These are phyloP conservation scores for Cutaneotrichosporon cavernicola DNA, from an alignment of 1,284 basidiomycete species.

Conservation along the genomic window DNA sequence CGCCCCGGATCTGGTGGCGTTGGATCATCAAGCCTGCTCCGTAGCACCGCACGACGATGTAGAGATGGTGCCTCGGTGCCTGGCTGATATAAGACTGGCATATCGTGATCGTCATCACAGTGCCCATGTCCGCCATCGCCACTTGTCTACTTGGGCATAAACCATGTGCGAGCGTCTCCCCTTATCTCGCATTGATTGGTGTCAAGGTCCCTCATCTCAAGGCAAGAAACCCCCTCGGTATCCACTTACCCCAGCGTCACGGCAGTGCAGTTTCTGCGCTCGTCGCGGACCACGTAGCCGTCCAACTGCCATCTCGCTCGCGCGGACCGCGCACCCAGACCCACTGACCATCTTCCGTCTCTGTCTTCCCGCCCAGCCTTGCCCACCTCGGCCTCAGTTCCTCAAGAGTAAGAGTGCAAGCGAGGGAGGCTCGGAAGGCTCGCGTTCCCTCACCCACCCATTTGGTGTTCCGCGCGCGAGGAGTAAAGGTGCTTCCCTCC, in stretches of 20 bases:
- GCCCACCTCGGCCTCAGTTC: neutral
- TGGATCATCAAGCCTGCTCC: neutral
- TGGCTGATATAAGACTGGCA: neutral
- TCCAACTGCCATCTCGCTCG: neutral
- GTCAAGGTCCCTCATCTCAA: neutral
- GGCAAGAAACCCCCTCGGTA: neutral
- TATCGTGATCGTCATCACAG: neutral
- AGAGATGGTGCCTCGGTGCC: neutral
- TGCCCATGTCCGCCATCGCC: neutral
- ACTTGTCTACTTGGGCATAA: neutral
- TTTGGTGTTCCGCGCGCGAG: neutral
- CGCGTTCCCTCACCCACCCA: neutral
- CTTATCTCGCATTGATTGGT: neutral
- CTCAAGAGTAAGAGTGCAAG: neutral
- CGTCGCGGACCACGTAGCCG: neutral
- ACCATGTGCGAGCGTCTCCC: neutral
- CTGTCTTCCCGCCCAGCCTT: neutral
- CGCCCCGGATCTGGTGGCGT: slow-evolving; percentile 1
- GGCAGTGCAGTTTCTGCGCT: neutral
- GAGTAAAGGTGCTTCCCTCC: neutral
- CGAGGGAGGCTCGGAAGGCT: too few relatives aligned
- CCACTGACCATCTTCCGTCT: neutral
- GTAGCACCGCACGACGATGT: neutral
- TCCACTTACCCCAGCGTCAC: neutral
- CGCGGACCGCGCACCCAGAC: neutral